A percentile compares a stretch with the other conserved stretches of the same genome.
These are phyloP conservation scores for Stachybotrys elegans DNA, from an alignment of 2,329 filamentous ascomycete species.

Conservation along the genomic window DNA sequence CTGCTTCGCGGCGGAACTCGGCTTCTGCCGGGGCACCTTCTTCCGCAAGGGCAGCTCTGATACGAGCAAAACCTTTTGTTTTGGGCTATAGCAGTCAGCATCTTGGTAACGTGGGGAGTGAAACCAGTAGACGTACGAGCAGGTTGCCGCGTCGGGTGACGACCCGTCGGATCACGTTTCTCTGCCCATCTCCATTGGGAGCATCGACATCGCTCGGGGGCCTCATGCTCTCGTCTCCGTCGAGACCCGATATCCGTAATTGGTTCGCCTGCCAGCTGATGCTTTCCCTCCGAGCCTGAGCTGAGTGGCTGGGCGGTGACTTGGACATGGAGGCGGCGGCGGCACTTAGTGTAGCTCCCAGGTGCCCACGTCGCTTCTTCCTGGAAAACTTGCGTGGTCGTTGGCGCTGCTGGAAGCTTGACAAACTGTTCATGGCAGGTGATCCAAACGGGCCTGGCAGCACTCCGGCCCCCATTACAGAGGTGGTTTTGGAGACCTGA, in stretches of 20 bases:
- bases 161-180: slow-evolving; percentile 73
- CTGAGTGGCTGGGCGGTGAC: slow-evolving; percentile 60
- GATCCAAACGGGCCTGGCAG: slow-evolving; percentile 58
- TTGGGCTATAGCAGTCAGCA: slow-evolving; percentile 62
- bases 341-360: slow-evolving; percentile 47
- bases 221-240: slow-evolving; percentile 56
- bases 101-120: background rate
- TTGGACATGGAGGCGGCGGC: slow-evolving; percentile 50
- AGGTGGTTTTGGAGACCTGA: slow-evolving; percentile 59
- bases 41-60: slow-evolving; percentile 83
- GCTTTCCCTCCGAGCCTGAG: slow-evolving; percentile 70
- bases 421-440: slow-evolving; percentile 68
- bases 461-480: slow-evolving; percentile 40
- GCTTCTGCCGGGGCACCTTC: slow-evolving; percentile 83
- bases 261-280: slow-evolving; percentile 89
- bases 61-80: slow-evolving; percentile 91
- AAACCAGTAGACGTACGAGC: slow-evolving; percentile 53
- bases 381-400: slow-evolving; percentile 64
- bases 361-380: slow-evolving; percentile 44
- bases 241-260: slow-evolving; percentile 74
- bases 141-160: slow-evolving; percentile 88
- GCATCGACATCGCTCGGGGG: slow-evolving; percentile 59
- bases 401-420: slow-evolving; percentile 78
- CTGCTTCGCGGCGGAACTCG: slow-evolving; percentile 84
- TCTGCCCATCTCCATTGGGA: slow-evolving; percentile 50